These are phyloP conservation scores for Colletotrichum sp. DNA, from an alignment of 2,329 filamentous ascomycete species.

Conservation along the genomic window DNA sequence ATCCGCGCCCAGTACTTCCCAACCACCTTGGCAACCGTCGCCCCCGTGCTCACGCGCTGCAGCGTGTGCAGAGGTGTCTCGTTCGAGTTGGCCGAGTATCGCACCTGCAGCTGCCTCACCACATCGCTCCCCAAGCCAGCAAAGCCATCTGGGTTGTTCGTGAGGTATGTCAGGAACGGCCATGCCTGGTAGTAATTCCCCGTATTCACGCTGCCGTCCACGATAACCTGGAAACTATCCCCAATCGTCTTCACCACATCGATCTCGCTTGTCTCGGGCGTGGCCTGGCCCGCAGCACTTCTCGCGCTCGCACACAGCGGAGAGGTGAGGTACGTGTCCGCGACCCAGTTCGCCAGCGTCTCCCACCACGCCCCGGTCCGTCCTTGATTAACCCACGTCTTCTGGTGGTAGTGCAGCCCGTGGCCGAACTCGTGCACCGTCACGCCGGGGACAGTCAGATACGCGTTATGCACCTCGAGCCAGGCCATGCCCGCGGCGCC, in stretches of 20 bases:
- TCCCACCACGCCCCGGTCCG: constrained; percentile 57
- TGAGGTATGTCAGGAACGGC: constrained; percentile 54
- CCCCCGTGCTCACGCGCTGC: constrained; percentile 37
- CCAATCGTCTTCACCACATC: constrained; percentile 48
- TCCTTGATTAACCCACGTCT: constrained; percentile 47
- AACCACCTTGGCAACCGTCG: constrained; percentile 44
- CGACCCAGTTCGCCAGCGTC: constrained; percentile 53
- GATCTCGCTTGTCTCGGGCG: constrained; percentile 32
- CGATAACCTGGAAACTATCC: constrained; percentile 50
- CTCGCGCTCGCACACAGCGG: constrained; percentile 44
- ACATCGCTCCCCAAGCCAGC: constrained; percentile 43
- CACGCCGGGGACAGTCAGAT: constrained; percentile 40
- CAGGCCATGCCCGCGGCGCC: constrained; percentile 40
- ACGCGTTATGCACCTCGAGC: constrained; percentile 46
- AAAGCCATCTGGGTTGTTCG: constrained; percentile 51
- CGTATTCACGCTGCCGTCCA: constrained; percentile 43
- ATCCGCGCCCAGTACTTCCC: constrained; percentile 57
- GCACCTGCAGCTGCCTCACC: constrained; percentile 44
- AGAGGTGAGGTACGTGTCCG: constrained; percentile 51
- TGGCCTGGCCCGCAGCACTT: constrained; percentile 31
- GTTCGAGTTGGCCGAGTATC: constrained; percentile 48
- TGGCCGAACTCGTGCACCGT: constrained; percentile 56
- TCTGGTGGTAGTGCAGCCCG: constrained; percentile 50
- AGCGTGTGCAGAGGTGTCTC: constrained; percentile 55
- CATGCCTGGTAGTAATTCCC: constrained; percentile 58